Evolutionary conservation across 2,329 filamentous ascomycete genomes (phyloP).

Genomic region (Fonsecaea multimorphosa): DNA sequence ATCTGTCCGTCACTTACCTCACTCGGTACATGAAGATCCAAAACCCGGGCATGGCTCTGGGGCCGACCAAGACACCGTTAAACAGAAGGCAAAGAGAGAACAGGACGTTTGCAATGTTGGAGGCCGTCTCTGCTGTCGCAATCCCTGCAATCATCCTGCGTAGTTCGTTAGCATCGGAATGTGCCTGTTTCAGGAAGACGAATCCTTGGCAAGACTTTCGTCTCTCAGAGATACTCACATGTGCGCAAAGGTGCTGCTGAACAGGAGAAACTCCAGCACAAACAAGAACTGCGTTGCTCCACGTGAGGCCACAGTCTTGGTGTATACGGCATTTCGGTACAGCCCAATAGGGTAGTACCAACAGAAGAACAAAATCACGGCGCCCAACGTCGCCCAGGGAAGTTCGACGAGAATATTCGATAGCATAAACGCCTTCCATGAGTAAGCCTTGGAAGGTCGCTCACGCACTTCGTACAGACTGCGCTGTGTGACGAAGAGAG

Average conservation of each 20-base stretch:
- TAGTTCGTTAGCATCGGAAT: background rate
- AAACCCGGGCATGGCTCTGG: slow-evolving; percentile 67
- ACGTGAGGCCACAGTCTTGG: slow-evolving; percentile 72
- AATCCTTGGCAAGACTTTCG: background rate
- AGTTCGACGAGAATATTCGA: slow-evolving; percentile 75
- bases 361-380: slow-evolving; percentile 66
- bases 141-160: slow-evolving; percentile 72
- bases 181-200: background rate
- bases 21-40: slow-evolving; percentile 76
- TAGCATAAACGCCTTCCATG: slow-evolving; percentile 75
- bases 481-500: slow-evolving; percentile 62
- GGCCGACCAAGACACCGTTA: slow-evolving; percentile 51
- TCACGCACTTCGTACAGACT: slow-evolving; percentile 66
- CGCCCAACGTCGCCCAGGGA: slow-evolving; percentile 68
- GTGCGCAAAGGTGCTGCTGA: slow-evolving; percentile 72
- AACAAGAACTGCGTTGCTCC: slow-evolving; percentile 71
- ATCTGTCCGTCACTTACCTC: slow-evolving; percentile 4
- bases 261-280: slow-evolving; percentile 70
- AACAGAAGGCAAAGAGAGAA: slow-evolving; percentile 66
- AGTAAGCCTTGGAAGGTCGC: slow-evolving; percentile 72
- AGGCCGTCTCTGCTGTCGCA: slow-evolving; percentile 70
- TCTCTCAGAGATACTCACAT: slow-evolving; percentile 52
- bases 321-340: slow-evolving; percentile 58
- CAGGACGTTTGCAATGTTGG: slow-evolving; percentile 65
- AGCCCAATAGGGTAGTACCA: slow-evolving; percentile 71